A percentile compares a stretch with the other conserved stretches of the same genome.
phyloP scores from a whole-genome alignment of 1,139 yeast species.

The Taiozyma sp. region DNA sequence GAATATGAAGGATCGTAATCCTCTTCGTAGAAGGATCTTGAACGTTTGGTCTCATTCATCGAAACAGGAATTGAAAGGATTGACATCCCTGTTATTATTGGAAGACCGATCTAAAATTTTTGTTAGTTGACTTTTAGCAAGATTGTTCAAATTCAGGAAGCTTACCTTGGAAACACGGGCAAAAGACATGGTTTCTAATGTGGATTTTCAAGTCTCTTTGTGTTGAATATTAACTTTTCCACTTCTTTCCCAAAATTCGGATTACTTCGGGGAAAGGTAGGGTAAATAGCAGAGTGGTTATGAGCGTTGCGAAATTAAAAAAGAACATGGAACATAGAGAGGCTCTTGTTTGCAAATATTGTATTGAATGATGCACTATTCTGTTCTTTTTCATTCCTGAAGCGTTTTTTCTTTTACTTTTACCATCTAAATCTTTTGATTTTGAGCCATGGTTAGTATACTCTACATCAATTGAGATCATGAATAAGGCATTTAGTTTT shows the following conservation, averaged over 20 bases:
- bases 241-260: not conserved
- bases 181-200: not conserved
- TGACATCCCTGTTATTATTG: constrained; percentile 11
- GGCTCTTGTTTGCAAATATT: too few species aligned
- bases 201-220: not conserved
- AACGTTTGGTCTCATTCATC: constrained; percentile 14
- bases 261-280: not conserved
- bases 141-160: not conserved
- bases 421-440: too few species aligned
- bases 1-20: constrained; percentile 18
- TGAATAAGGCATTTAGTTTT: not conserved
- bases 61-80: constrained; percentile 11
- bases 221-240: not conserved
- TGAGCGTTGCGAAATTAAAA: not conserved
- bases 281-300: not conserved
- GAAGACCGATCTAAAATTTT: constrained; percentile 8
- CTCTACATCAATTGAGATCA: not conserved
- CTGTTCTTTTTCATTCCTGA: too few species aligned
- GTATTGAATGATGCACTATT: too few species aligned
- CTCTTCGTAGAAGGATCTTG: constrained; percentile 22
- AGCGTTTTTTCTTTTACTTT: too few species aligned
- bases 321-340: too few species aligned
- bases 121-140: constrained; percentile 1
- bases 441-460: too few species aligned
- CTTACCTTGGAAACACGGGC: not conserved